Conservation (phyloP, 169 alveolate genomes). For the Amoebophrya sp. region DNA sequence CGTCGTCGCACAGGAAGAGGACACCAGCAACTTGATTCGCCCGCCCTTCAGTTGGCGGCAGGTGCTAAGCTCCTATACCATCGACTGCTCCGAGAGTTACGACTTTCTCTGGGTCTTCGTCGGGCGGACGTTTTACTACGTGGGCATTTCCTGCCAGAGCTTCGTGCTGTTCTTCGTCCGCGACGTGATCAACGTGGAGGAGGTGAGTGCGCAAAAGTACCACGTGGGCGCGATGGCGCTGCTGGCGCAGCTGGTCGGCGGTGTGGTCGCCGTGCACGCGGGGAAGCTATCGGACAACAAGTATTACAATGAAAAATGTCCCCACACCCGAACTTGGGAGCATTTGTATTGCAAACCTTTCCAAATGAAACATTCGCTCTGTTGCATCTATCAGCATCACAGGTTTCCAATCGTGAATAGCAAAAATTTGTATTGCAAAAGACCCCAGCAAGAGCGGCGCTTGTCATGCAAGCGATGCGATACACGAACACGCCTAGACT, state of each 20-base stretch:
- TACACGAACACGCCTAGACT: too few relatives aligned
- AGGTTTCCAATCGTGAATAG: too few relatives aligned
- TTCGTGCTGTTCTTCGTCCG: slow-evolving; percentile 18
- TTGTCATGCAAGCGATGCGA: too few relatives aligned
- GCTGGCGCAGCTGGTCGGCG: background rate
- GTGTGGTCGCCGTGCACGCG: background rate
- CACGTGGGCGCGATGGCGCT: background rate
- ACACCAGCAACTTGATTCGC: background rate
- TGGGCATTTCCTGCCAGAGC: background rate
- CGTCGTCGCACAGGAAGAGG: background rate
- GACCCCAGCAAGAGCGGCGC: too few relatives aligned
- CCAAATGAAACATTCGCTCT: too few relatives aligned
- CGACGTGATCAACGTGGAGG: slow-evolving; percentile 27
- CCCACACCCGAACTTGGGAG: too few relatives aligned
- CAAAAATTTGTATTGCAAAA: too few relatives aligned
- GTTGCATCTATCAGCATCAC: too few relatives aligned
- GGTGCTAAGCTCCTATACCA: background rate
- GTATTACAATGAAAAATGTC: too few relatives aligned
- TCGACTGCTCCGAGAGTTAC: slow-evolving; percentile 25
- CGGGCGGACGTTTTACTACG: slow-evolving; percentile 31
- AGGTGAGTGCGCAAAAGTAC: background rate
- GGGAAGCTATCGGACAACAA: slow-evolving; percentile 39
- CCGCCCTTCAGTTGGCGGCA: background rate
- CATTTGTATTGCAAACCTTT: too few relatives aligned
- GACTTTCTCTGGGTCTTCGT: slow-evolving; percentile 34